These are phyloP conservation scores for Saccharomycopsis javanensis DNA, from an alignment of 805 yeast genomes.

Conservation along the genomic window DNA sequence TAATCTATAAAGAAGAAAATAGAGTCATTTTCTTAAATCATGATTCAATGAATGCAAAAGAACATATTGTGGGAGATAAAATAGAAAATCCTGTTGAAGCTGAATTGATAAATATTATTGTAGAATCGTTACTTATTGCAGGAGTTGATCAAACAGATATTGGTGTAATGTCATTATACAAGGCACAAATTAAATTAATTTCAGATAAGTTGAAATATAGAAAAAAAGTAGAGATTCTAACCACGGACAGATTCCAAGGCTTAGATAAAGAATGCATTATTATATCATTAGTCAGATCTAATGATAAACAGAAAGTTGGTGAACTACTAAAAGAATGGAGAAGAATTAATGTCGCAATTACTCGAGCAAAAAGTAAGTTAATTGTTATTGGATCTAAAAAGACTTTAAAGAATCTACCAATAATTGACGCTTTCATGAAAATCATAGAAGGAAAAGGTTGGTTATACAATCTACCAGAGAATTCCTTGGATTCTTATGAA, in stretches of 20 bases:
- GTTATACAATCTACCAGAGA: constrained; percentile 47
- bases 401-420: constrained; percentile 44
- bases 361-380: constrained; percentile 78
- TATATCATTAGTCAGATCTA: constrained; percentile 82
- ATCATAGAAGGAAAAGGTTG: constrained; percentile 50
- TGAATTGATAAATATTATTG: constrained; percentile 48
- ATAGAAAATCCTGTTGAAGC: constrained; percentile 70
- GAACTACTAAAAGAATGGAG: constrained; percentile 81
- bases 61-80: constrained; percentile 50
- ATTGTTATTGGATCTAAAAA: constrained; percentile 70
- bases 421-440: constrained; percentile 50
- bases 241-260: constrained; percentile 96
- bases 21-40: constrained; percentile 75
- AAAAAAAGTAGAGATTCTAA: constrained; percentile 56
- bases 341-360: constrained; percentile 87
- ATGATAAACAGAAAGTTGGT: constrained; percentile 56
- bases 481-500: constrained; percentile 32
- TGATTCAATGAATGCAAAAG: constrained; percentile 44
- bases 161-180: constrained; percentile 84
- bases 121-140: constrained; percentile 43
- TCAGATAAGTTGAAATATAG: constrained; percentile 23
- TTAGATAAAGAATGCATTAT: constrained; percentile 88
- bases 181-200: constrained; percentile 63
- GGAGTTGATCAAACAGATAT: constrained; percentile 54
- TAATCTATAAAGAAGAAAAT: constrained; percentile 41